Evolutionary conservation across 2,329 filamentous ascomycete species (phyloP), one percentile per base, ranked within the genome.

Genomic region (Falciphora oryzae): DNA sequence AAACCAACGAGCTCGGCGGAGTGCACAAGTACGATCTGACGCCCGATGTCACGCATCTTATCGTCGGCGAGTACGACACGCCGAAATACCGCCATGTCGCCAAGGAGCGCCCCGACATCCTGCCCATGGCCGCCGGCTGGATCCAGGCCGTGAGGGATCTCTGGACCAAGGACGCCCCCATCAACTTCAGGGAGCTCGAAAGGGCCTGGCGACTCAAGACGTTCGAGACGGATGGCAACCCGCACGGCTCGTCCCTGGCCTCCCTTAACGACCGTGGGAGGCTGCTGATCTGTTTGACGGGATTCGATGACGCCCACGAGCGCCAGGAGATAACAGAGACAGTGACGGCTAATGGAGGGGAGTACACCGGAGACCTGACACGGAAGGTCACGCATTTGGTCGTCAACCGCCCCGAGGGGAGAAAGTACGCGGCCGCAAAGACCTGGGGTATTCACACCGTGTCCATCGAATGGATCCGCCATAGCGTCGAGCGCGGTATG

Each of bases 61-160:
- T 99, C 68, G 92, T 97, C 67, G 95, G 93, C 74, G 89, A 91
- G 71, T 90, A 92, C 71, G 86, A 94, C 74, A 98, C 94, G 0
- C 87, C 90, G 62, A 99, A 99, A 76, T 99, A 99, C 78, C 90
- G 89, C 75, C 97, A 96, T 81, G 94, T 98, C 72, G 95, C 94
- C 64, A 91, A 89, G 73, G 90, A 94, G 74, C 86, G 95, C 63
- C 87, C 89, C 61, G 95, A 99, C 72, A 89, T 99, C 72, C 88
- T 87, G 73, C 89, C 93, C 62, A 88, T 99, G 79, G 85, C 85
- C 58, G 85, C 89, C n/a, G 84, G 86, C 71, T 99, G 93, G 91
- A 84, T 99, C 62, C 88, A 94, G 65, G 90, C 90, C 22, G 84
- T 97, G 25, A 85, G 91, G 31, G 81, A 89, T 31, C 80, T 88